Conservation (phyloP, 2,329 filamentous ascomycete genomes). For the Ramularia collo-cygni region DNA sequence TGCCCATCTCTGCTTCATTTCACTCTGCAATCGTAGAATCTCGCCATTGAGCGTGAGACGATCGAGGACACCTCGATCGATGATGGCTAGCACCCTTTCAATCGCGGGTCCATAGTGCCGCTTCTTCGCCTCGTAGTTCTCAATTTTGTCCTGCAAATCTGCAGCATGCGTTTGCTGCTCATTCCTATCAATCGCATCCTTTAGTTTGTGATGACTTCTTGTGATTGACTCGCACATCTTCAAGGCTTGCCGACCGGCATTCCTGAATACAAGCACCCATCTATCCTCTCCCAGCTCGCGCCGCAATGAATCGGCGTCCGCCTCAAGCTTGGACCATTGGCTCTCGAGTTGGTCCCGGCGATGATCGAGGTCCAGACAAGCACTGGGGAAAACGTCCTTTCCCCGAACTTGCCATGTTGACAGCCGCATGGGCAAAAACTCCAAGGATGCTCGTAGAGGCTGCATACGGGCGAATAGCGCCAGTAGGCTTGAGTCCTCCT, state of each 20-base stretch:
- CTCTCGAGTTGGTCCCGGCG: constrained; percentile 67
- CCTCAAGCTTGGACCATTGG: constrained; percentile 82
- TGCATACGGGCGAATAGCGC: constrained; percentile 94
- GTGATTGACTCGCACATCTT: constrained; percentile 97
- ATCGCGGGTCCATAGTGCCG: constrained; percentile 90
- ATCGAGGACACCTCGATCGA: constrained; percentile 91
- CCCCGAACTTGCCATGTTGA: constrained; percentile 79
- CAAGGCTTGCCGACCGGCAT: constrained; percentile 81
- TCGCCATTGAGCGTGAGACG: constrained; percentile 96
- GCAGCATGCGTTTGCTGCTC: constrained; percentile 66
- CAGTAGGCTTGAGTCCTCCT: constrained; percentile 82
- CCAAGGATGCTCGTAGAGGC: constrained; percentile 81
- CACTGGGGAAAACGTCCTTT: constrained; percentile 73
- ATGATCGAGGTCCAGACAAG: constrained; percentile 80
- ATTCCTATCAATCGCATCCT: constrained; percentile 68
- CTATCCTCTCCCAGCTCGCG: constrained; percentile 91
- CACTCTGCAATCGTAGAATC: constrained; percentile 75
- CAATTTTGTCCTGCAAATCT: constrained; percentile 71
- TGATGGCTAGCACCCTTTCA: constrained; percentile 82
- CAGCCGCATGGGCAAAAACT: constrained; percentile 91
- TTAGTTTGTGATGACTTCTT: constrained; percentile 74
- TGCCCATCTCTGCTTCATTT: constrained; percentile 78
- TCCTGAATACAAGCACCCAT: constrained; percentile 92
- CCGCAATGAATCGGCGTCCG: constrained; percentile 80
- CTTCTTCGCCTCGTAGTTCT: constrained; percentile 92